Evolutionary conservation across 176 grass and related monocot genomes (phyloP).

Genomic region (Avena sativa): DNA sequence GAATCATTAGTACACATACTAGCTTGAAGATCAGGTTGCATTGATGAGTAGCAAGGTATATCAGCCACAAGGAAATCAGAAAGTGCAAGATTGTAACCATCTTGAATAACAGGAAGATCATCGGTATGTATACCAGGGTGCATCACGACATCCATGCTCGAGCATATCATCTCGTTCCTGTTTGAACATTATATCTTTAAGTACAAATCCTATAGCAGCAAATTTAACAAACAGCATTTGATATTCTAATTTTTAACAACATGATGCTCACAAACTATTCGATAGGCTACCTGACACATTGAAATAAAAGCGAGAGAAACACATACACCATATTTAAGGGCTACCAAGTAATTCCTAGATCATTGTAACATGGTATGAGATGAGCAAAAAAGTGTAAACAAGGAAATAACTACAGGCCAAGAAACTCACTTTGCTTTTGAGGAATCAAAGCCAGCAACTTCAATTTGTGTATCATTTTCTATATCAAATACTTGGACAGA

Average conservation of each 20-base stretch:
- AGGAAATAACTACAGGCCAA: constrained; percentile 25
- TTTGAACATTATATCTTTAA: constrained; percentile 21
- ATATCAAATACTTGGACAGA: constrained; percentile 73
- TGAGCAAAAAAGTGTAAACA: not conserved
- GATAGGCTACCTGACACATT: constrained; percentile 25
- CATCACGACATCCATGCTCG: constrained; percentile 70
- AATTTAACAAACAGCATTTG: constrained; percentile 27
- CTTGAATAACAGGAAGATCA: constrained; percentile 70
- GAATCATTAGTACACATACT: constrained; percentile 49
- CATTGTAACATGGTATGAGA: constrained; percentile 8
- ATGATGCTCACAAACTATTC: not conserved
- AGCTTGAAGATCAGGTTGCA: constrained; percentile 77
- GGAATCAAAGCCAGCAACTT: constrained; percentile 56
- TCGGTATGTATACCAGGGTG: constrained; percentile 51
- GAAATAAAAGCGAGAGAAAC: constrained; percentile 16
- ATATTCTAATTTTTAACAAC: constrained; percentile 18
- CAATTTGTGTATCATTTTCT: constrained; percentile 59
- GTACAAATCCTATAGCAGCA: constrained; percentile 2
- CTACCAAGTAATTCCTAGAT: constrained; percentile 31
- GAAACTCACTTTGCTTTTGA: constrained; percentile 73
- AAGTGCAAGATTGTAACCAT: constrained; percentile 73
- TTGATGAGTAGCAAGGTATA: constrained; percentile 72
- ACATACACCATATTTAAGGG: not conserved
- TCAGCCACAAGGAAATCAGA: constrained; percentile 77
- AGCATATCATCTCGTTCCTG: constrained; percentile 62